Evolutionary conservation across 371 early-diverging fungal species (phyloP), one percentile per base, ranked within the genome.

Genomic region (Encephalitozoon cuniculi): DNA sequence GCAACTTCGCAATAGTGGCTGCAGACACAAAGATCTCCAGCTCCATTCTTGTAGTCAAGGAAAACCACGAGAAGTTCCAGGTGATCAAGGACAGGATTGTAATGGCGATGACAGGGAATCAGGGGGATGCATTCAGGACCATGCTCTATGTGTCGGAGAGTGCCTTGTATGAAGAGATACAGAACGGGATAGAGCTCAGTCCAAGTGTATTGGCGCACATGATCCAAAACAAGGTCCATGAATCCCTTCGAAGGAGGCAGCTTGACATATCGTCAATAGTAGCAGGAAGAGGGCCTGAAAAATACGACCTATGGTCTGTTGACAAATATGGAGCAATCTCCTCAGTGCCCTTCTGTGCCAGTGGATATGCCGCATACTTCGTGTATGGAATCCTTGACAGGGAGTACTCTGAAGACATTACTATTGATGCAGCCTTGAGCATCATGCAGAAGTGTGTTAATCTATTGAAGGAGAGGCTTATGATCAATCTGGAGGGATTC

Each of bases 261-360:
- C 63, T 74, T n/a, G 51, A 77, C 15, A 41, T 43, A 15, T 41
- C 32, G 18, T 69, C 75, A 25, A 34, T 82, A 9, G 28, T 79
- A 41, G 77, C 68, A 34, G 82, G 79, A 23, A 40, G 70, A 11
- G 59, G 74, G 21, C 30, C 66, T 9, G 15, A 68, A 34, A 46
- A 39, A 11, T 51, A 53, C 18, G 37, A 63, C 4, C 39, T 82
- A 0, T 79, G 68, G 39, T 30, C 52, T 32, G 65, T 82, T 15
- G 82, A 82, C 68, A 52, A 55, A 5, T 82, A 82, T 55, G 82
- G 82, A 52, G 77, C 82, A 30, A 43, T 74, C 1, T 59, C 68
- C n/a, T 37, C 69, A 1, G 44, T 37, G 40, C 74, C 76, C 2
- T 76, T 75, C 63, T 63, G 75, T 49, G 76, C 73, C 34, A 63